Evolutionary conservation across 2,329 filamentous ascomycete species (phyloP).

Genomic region (Colletotrichum cereale): DNA sequence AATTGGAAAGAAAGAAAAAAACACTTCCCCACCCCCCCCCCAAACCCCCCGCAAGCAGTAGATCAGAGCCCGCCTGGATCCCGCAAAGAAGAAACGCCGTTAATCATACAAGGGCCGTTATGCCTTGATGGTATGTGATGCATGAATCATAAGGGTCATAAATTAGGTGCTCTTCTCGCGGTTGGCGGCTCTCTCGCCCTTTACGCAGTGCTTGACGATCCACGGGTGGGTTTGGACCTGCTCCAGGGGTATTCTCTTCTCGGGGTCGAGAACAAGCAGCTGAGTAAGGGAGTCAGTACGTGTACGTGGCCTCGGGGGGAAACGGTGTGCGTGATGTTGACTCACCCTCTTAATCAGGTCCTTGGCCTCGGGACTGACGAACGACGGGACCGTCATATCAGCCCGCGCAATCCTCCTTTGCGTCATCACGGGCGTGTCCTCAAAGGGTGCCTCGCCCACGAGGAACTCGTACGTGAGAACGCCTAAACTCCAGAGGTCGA

Average conservation of each 20-base stretch:
- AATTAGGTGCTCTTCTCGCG: constrained; percentile 59
- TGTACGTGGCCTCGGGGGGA: not conserved
- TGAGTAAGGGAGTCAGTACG: constrained; percentile 51
- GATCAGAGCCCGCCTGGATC: constrained; percentile 41
- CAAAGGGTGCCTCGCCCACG: constrained; percentile 95
- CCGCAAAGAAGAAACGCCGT: constrained; percentile 40
- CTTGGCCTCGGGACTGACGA: constrained; percentile 89
- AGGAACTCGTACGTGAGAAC: constrained; percentile 97
- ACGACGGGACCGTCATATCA: constrained; percentile 93
- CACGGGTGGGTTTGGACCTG: constrained; percentile 92
- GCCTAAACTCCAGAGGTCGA: constrained; percentile 95
- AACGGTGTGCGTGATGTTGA: constrained; percentile 21
- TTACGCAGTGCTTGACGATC: constrained; percentile 94
- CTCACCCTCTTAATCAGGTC: constrained; percentile 92
- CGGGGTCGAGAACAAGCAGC: constrained; percentile 92
- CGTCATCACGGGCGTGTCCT: constrained; percentile 95
- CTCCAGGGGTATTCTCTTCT: constrained; percentile 91
- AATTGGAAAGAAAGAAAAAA: constrained; percentile 25
- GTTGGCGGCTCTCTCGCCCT: constrained; percentile 66
- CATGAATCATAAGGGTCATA: constrained; percentile 40
- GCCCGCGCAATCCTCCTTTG: constrained; percentile 88
- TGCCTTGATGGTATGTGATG: constrained; percentile 40
- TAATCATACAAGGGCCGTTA: constrained; percentile 41
- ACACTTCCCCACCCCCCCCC: constrained; percentile 12
- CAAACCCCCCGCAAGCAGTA: constrained; percentile 39